These are phyloP conservation scores for Alternaria sp. DNA, from an alignment of 2,329 filamentous ascomycete species.

Conservation along the genomic window DNA sequence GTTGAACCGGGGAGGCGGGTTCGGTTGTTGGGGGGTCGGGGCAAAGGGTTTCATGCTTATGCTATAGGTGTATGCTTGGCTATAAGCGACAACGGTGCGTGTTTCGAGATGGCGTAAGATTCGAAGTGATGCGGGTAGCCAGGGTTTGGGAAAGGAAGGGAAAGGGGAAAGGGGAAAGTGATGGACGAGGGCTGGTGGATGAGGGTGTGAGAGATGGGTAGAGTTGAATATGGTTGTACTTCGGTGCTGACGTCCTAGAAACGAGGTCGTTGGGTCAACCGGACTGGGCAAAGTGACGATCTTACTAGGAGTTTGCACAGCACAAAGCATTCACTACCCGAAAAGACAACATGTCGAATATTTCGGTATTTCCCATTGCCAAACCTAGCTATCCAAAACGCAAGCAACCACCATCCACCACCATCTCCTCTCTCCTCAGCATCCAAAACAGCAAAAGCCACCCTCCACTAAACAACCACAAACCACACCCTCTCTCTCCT, in stretches of 20 bases:
- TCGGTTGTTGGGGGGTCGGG: neutral
- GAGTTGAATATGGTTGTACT: neutral
- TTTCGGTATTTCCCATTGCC: neutral
- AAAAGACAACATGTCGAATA: neutral
- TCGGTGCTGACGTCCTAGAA: neutral
- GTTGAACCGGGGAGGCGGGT: neutral
- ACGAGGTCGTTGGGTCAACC: neutral
- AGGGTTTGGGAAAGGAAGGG: neutral
- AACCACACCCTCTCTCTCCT: neutral
- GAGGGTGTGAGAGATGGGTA: neutral
- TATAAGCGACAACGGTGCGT: neutral
- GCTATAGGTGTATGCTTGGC: neutral
- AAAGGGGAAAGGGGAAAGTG: neutral
- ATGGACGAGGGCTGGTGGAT: neutral
- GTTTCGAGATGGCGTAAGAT: neutral
- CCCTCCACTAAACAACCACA: neutral
- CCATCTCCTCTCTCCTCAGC: neutral
- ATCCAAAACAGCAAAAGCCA: neutral
- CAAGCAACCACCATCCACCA: neutral
- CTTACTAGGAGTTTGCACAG: neutral
- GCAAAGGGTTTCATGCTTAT: neutral
- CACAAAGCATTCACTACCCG: neutral
- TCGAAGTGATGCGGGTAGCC: neutral
- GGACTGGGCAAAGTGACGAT: neutral
- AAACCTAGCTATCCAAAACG: slow-evolving; percentile 2